These are phyloP conservation scores for Hypomontagnella monticulosa DNA, from an alignment of 495 filamentous ascomycete genomes.

Conservation along the genomic window DNA sequence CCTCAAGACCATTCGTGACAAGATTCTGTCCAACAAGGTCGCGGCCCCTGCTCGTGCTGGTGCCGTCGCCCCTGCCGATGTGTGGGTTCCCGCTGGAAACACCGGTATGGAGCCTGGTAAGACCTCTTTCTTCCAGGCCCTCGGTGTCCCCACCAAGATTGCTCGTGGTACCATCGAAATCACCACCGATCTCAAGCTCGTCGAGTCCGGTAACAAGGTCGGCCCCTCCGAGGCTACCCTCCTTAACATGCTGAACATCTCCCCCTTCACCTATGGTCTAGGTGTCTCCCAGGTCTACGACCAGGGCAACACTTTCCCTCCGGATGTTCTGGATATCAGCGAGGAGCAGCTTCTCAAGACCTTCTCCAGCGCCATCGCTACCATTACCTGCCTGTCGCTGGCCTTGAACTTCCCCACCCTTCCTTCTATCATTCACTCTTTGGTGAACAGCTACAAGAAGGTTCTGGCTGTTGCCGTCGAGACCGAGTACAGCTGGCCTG, in stretches of 20 bases:
- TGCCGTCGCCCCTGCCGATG: slow-evolving; percentile 90
- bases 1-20: slow-evolving; percentile 88
- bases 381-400: slow-evolving; percentile 90
- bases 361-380: slow-evolving; percentile 82
- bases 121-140: slow-evolving; percentile 99
- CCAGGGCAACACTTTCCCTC: slow-evolving; percentile 87
- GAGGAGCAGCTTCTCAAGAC: slow-evolving; percentile 89
- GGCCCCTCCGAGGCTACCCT: slow-evolving; percentile 98
- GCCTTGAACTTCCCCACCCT: slow-evolving; percentile 94
- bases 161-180: slow-evolving; percentile 99
- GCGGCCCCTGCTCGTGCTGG: slow-evolving; percentile 96
- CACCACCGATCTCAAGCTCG: slow-evolving; percentile 95
- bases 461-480: slow-evolving; percentile 87
- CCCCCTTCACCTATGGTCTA: slow-evolving; percentile 99
- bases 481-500: slow-evolving; percentile 94
- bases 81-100: slow-evolving; percentile 94
- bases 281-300: slow-evolving; percentile 95
- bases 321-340: slow-evolving; percentile 87
- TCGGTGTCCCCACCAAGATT: slow-evolving; percentile 99
- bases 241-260: slow-evolving; percentile 99
- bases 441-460: slow-evolving; percentile 98
- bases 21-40: slow-evolving; percentile 96
- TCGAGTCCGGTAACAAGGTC: slow-evolving; percentile 92
- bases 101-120: slow-evolving; percentile 99
- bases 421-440: slow-evolving; percentile 93